A percentile compares a stretch with the other conserved stretches of the same genome.
Conservation (phyloP, 495 filamentous ascomycete species). For the Sporormia fimetaria region DNA sequence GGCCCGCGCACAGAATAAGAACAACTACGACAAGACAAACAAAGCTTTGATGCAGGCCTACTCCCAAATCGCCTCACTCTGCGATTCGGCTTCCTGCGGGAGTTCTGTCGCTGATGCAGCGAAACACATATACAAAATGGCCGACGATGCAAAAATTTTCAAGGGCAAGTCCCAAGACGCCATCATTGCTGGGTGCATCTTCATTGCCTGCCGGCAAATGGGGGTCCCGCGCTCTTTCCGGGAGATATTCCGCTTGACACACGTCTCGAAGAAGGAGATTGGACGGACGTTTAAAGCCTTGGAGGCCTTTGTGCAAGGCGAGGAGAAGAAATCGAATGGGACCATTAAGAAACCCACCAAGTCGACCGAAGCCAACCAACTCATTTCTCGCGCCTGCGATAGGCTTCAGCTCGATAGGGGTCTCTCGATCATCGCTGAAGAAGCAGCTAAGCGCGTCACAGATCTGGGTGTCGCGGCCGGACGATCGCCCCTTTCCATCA, state of each 20-base stretch:
- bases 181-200: slow-evolving; percentile 90
- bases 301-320: slow-evolving; percentile 79
- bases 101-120: slow-evolving; percentile 71
- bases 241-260: slow-evolving; percentile 83
- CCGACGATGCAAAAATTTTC: slow-evolving; percentile 82
- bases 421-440: slow-evolving; percentile 59
- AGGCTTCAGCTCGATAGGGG: slow-evolving; percentile 57
- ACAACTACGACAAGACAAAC: slow-evolving; percentile 73
- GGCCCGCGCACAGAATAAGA: slow-evolving; percentile 75
- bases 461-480: slow-evolving; percentile 70
- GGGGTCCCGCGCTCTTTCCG: slow-evolving; percentile 79
- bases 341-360: slow-evolving; percentile 60
- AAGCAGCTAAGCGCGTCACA: slow-evolving; percentile 62
- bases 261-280: slow-evolving; percentile 93
- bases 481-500: slow-evolving; percentile 85
- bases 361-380: slow-evolving; percentile 70
- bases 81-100: slow-evolving; percentile 72
- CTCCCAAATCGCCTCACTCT: slow-evolving; percentile 78
- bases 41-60: slow-evolving; percentile 71
- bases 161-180: slow-evolving; percentile 92
- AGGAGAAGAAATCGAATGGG: no score
- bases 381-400: slow-evolving; percentile 81
- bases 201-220: slow-evolving; percentile 89
- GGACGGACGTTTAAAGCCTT: slow-evolving; percentile 87
- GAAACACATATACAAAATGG: slow-evolving; percentile 87